A percentile compares a stretch with the other conserved stretches of the same genome.
phyloP scores from a whole-genome alignment of 345 rosid genomes.

The Chamaenerion angustifolium region DNA sequence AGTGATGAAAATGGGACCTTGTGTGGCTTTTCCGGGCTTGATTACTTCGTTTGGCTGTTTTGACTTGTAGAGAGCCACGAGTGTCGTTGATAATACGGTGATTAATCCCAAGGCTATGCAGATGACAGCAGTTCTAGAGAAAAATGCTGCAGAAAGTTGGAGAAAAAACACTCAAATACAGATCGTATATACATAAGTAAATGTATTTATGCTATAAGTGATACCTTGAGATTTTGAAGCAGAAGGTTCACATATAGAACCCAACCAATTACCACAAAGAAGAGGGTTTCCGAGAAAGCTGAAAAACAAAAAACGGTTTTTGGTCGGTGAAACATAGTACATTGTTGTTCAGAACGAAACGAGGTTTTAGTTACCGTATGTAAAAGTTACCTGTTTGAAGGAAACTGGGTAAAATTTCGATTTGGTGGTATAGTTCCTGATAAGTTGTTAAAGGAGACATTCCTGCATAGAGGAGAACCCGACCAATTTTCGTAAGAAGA shows the following conservation, averaged over 20 bases:
- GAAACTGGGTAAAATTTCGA: conserved; percentile 55
- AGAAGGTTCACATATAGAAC: conserved; percentile 54
- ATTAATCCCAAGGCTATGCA: conserved; percentile 51
- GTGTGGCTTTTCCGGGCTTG: conserved; percentile 18
- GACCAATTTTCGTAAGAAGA: neutral
- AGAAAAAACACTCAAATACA: neutral
- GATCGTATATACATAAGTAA: too few relatives aligned
- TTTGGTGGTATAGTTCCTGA: conserved; percentile 53
- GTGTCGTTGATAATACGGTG: conserved; percentile 31
- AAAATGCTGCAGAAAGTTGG: conserved; percentile 16
- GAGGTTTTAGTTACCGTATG: too few relatives aligned
- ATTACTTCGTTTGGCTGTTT: conserved; percentile 25
- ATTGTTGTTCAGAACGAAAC: too few relatives aligned
- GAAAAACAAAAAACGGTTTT: conserved; percentile 1
- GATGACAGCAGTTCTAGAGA: conserved; percentile 48
- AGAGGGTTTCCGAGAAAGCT: conserved; percentile 76
- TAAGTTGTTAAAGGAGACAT: conserved; percentile 77
- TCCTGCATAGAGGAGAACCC: conserved; percentile 23
- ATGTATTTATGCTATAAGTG: neutral
- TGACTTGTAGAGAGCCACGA: conserved; percentile 45
- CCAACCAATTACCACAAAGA: conserved; percentile 74
- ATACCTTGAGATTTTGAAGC: conserved; percentile 44
- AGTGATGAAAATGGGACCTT: conserved; percentile 24
- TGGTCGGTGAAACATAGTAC: too few relatives aligned
- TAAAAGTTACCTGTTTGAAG: conserved; percentile 41